Evolutionary conservation across 768 basidiomycete genomes (phyloP).

Genomic region (Hygrocybe punicea): DNA sequence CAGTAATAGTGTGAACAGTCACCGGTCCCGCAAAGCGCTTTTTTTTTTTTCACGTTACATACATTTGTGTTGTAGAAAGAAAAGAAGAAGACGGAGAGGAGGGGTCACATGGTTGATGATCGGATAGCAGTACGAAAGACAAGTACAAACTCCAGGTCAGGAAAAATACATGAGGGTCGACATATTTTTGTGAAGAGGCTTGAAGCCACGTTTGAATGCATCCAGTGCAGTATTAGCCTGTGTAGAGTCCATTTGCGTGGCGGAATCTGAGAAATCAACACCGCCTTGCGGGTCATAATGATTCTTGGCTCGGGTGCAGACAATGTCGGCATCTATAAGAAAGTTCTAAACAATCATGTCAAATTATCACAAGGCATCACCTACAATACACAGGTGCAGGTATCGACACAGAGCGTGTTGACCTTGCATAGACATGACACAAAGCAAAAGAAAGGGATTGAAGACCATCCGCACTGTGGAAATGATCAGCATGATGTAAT

Average conservation of each 20-base stretch:
- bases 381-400: slow-evolving; percentile 80
- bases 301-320: slow-evolving; percentile 75
- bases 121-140: neutral
- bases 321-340: slow-evolving; percentile 19
- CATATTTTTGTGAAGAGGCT: slow-evolving; percentile 52
- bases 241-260: slow-evolving; percentile 44
- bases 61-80: too few species aligned
- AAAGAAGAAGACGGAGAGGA: too few species aligned
- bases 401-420: slow-evolving; percentile 78
- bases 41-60: too few species aligned
- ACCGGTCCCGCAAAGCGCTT: too few species aligned
- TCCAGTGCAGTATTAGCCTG: slow-evolving; percentile 44
- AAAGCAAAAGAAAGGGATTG: slow-evolving; percentile 66
- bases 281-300: slow-evolving; percentile 63
- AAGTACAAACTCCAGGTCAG: neutral
- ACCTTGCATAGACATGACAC: slow-evolving; percentile 58
- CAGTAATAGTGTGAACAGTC: too few species aligned
- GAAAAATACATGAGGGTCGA: slow-evolving; percentile 60
- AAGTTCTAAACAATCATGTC: neutral
- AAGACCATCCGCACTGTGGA: slow-evolving; percentile 52
- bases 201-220: slow-evolving; percentile 52
- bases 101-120: too few species aligned
- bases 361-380: slow-evolving; percentile 17
- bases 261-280: slow-evolving; percentile 58
- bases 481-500: neutral